These are phyloP conservation scores for Coriolopsis trogii DNA, from an alignment of 1,284 basidiomycete species.

Conservation along the genomic window DNA sequence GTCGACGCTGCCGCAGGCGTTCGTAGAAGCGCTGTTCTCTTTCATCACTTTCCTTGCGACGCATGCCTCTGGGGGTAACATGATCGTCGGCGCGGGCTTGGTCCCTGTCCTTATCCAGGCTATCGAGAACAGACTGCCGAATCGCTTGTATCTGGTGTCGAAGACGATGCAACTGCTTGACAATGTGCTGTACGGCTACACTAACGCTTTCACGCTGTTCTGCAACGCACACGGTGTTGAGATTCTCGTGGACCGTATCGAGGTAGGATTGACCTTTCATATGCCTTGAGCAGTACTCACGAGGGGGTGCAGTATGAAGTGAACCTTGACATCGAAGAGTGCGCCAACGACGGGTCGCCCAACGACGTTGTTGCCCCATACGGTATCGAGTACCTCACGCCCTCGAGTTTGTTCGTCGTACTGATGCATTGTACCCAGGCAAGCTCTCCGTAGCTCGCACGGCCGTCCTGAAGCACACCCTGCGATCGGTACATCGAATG, in stretches of 20 bases:
- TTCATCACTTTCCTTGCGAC: constrained; percentile 90
- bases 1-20: constrained; percentile 74
- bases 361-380: constrained; percentile 57
- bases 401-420: neutral
- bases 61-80: constrained; percentile 83
- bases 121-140: constrained; percentile 74
- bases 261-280: constrained; percentile 51
- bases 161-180: constrained; percentile 93
- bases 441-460: constrained; percentile 69
- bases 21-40: constrained; percentile 85
- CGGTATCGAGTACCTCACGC: constrained; percentile 48
- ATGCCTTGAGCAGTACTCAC: constrained; percentile 17
- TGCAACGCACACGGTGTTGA: constrained; percentile 86
- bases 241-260: constrained; percentile 83
- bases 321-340: constrained; percentile 64
- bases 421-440: constrained; percentile 37
- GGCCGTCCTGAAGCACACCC: constrained; percentile 85
- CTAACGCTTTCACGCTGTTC: constrained; percentile 88
- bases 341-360: constrained; percentile 45
- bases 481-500: constrained; percentile 94
- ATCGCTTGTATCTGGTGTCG: constrained; percentile 74
- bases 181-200: constrained; percentile 88
- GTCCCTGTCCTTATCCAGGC: constrained; percentile 89
- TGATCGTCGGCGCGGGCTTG: constrained; percentile 97
- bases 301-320: constrained; percentile 62